These are phyloP conservation scores for Parafenestella ontariensis DNA, from an alignment of 2,329 filamentous ascomycete genomes.

Conservation along the genomic window DNA sequence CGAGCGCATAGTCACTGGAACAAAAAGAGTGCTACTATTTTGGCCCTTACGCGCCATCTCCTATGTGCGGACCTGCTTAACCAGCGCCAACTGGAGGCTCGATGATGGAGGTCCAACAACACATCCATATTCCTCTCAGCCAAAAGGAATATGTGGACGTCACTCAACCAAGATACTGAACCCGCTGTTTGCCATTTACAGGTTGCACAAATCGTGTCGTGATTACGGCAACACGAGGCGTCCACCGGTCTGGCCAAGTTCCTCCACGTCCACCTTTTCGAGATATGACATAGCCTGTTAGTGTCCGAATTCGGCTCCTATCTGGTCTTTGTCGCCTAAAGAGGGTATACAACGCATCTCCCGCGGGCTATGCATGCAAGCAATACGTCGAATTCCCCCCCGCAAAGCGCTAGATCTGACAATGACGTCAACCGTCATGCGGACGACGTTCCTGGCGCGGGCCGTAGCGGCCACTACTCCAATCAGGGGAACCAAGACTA, in stretches of 20 bases:
- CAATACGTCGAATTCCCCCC: slow-evolving; percentile 5
- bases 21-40: not conserved
- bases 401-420: slow-evolving; percentile 10
- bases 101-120: not conserved
- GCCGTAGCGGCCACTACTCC: slow-evolving; percentile 33
- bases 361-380: slow-evolving; percentile 17
- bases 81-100: not conserved
- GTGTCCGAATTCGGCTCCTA: slow-evolving; percentile 9
- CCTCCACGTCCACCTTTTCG: not conserved
- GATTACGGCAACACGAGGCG: not conserved
- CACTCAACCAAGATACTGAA: not conserved
- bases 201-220: too few relatives aligned
- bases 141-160: not conserved
- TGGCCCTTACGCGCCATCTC: not conserved
- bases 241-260: not conserved
- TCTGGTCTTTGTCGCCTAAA: slow-evolving; percentile 11
- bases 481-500: slow-evolving; percentile 21
- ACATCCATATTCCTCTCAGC: not conserved
- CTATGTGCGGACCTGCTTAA: not conserved
- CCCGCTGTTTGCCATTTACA: too few relatives aligned
- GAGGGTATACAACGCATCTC: slow-evolving; percentile 14
- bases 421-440: slow-evolving; percentile 36
- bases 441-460: slow-evolving; percentile 31
- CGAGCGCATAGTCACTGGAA: not conserved
- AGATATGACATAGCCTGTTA: slow-evolving; percentile 4